Conservation (phyloP, 768 basidiomycete genomes). For the Calvatia gigantea region DNA sequence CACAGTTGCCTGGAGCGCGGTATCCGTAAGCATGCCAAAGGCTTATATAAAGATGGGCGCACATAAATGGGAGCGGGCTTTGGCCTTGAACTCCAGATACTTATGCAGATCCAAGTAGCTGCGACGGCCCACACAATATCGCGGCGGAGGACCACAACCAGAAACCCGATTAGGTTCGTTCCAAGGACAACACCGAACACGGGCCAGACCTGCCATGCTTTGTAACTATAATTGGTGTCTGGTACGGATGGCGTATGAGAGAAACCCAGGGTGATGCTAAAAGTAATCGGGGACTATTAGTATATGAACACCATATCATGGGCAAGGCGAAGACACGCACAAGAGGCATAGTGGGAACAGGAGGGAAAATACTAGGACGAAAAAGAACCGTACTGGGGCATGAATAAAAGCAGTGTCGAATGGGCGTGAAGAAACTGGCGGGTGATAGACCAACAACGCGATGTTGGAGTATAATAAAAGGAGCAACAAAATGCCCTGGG, state of each 20-base stretch:
- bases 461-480: slow-evolving; percentile 78
- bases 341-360: slow-evolving; percentile 59
- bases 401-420: slow-evolving; percentile 84
- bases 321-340: slow-evolving; percentile 34
- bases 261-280: slow-evolving; percentile 67
- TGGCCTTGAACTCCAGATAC: slow-evolving; percentile 56
- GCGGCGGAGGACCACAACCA: slow-evolving; percentile 51
- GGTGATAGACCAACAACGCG: slow-evolving; percentile 70
- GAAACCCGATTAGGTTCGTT: slow-evolving; percentile 56
- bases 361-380: slow-evolving; percentile 48
- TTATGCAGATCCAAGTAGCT: slow-evolving; percentile 69
- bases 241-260: slow-evolving; percentile 43
- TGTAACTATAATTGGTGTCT: slow-evolving; percentile 50
- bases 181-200: slow-evolving; percentile 68
- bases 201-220: slow-evolving; percentile 61
- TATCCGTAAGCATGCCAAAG: neutral
- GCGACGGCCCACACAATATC: slow-evolving; percentile 78
- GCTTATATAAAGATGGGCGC: slow-evolving; percentile 21
- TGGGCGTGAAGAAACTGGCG: slow-evolving; percentile 54
- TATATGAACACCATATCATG: neutral
- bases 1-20: slow-evolving; percentile 43
- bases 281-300: too few relatives aligned
- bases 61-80: slow-evolving; percentile 68
- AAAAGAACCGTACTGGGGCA: slow-evolving; percentile 76
- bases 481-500: slow-evolving; percentile 67